Base-by-base conservation (phyloP, 495 filamentous ascomycete species). In the Penicillium argentinense region DNA sequence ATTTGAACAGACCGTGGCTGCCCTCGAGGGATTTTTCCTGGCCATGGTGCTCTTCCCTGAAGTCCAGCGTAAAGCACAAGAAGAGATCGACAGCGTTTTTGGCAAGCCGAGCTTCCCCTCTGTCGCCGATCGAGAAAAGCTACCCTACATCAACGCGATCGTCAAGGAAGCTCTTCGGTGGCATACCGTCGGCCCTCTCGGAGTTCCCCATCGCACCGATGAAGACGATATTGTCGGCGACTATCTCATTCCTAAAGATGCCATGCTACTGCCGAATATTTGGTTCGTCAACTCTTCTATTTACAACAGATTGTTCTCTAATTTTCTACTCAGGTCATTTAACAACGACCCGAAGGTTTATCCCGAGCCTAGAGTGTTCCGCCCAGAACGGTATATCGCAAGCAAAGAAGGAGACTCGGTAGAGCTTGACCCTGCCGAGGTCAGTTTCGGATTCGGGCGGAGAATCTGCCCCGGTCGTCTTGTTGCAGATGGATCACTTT, bases 31-130 rank as follows among this genome's bases (percentile, higher is more conserved):
- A 21, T 76, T 80, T 46, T 67, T 77, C 56, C 53, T 76, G 1
- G 75, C 73, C 6, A 75, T 79, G 69, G 62, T 54, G 0, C 22
- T 76, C 3, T 76, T 64, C 52, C 78, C 79, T 0, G 64, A 76
- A 0, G 75, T 74, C 0, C 76, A 79, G 39, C 52, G 57, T 13
- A 77, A 73, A 19, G 80, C 81, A 3, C 80, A 80, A 49, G 75
- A 68, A 6, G 81, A 87, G 53, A 62, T 87, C 29, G 81, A 85
- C 53, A 49, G 57, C 9, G 72, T 82, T 3, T 53, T 80, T 8
- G 76, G 77, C 0, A 42, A 17, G 9, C 19, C 27, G 7, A 40
- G 48, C 9, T 55, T 72, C 5, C 63, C 65, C 1, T 44, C 42
- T 17, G 51, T 58, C 22, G 42, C 44, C 0, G 64, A 73, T 30